Conservation (phyloP, 805 yeast species). For the Trichomonascus vanleenenianus region DNA sequence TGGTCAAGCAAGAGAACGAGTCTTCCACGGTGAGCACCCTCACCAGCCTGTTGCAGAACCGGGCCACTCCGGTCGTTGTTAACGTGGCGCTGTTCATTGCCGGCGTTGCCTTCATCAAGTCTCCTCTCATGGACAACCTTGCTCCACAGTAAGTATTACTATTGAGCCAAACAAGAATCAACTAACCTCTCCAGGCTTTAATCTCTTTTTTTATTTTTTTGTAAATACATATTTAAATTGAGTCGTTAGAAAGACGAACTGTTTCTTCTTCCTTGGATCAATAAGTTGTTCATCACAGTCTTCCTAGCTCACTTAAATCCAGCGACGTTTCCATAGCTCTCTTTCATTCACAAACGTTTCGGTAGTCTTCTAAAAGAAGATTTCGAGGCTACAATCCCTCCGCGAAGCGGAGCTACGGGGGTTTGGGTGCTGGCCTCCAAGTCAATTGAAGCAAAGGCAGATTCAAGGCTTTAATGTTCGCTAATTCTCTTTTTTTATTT, state of each 20-base stretch:
- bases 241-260: not conserved
- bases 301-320: no score
- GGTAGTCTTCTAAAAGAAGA: no score
- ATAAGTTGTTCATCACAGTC: no score
- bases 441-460: not conserved
- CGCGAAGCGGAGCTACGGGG: no score
- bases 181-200: not conserved
- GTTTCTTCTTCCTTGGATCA: not conserved
- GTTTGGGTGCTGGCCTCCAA: no score
- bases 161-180: not conserved
- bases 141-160: conserved; percentile 28
- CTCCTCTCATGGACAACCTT: conserved; percentile 31
- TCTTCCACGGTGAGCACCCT: not conserved
- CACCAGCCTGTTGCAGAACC: conserved; percentile 11
- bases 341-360: no score
- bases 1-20: conserved; percentile 2
- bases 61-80: conserved; percentile 17
- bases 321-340: no score
- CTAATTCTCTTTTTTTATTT: not conserved
- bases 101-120: conserved; percentile 33
- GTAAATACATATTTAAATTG: no score
- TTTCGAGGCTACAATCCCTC: no score
- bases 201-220: not conserved
- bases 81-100: conserved; percentile 24
- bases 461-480: not conserved